Percentiles rank a stretch among this genome's conserved stretches.
Conservation (phyloP, 108 stramenopile genomes). For the Cyclotella atomus region DNA sequence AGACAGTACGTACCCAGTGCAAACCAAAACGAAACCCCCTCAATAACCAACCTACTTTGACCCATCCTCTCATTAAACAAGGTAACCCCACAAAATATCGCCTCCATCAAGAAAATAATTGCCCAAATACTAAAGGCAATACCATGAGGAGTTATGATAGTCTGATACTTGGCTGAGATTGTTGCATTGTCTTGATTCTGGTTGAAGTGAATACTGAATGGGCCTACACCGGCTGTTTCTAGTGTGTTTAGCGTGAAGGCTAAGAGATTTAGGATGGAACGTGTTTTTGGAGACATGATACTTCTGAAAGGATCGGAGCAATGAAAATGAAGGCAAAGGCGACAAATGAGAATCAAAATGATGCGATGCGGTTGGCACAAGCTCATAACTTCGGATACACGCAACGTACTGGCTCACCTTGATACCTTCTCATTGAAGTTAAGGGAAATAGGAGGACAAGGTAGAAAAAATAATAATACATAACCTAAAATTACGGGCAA, state of each 20-base stretch:
- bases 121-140: constrained; percentile 86
- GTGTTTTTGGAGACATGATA: neutral
- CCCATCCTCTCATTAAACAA: constrained; percentile 27
- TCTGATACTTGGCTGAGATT: constrained; percentile 74
- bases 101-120: constrained; percentile 71
- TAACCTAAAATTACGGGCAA: too few species aligned
- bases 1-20: neutral
- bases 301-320: too few species aligned
- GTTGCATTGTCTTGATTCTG: constrained; percentile 28
- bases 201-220: constrained; percentile 29
- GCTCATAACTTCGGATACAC: too few species aligned
- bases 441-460: too few species aligned
- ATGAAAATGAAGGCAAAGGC: neutral
- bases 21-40: constrained; percentile 58
- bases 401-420: too few species aligned
- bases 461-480: too few species aligned
- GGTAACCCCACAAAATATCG: constrained; percentile 60
- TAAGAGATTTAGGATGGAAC: constrained; percentile 48
- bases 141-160: constrained; percentile 76
- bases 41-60: constrained; percentile 33
- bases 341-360: too few species aligned
- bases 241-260: constrained; percentile 64
- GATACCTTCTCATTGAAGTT: too few species aligned
- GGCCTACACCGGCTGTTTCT: constrained; percentile 60
- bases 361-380: too few species aligned